A percentile compares a stretch with the other conserved stretches of the same genome.
phyloP scores from a whole-genome alignment of 2,329 filamentous ascomycete species.

The Boeremia exigua region DNA sequence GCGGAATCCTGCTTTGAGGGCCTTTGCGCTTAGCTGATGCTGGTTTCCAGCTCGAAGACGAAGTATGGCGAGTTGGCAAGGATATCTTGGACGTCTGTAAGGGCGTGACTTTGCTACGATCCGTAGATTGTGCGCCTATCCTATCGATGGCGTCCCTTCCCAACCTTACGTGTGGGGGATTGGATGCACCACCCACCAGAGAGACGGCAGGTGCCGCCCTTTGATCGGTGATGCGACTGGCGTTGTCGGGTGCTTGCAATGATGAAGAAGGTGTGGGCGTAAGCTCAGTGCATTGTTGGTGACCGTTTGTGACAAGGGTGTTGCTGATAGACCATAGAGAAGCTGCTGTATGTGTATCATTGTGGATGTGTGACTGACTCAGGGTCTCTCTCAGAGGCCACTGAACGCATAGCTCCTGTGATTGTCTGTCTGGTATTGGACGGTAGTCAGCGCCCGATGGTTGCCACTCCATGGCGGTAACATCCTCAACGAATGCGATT shows the following conservation, averaged over 20 bases:
- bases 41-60: conserved; percentile 32
- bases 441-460: background rate
- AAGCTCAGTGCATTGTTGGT: background rate
- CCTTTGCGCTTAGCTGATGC: conserved; percentile 45
- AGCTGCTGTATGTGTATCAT: background rate
- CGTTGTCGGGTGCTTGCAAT: background rate
- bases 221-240: background rate
- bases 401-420: background rate
- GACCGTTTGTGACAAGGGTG: background rate
- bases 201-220: background rate
- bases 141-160: background rate
- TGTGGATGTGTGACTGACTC: background rate
- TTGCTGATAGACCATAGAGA: background rate
- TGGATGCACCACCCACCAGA: background rate
- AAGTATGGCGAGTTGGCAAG: conserved; percentile 19
- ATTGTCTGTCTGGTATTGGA: background rate
- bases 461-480: conserved; percentile 38
- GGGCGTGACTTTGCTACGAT: background rate
- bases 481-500: conserved; percentile 1
- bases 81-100: background rate
- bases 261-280: conserved; percentile 2
- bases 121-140: background rate
- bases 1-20: conserved; percentile 37
- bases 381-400: background rate
- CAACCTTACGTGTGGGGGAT: background rate